These are phyloP conservation scores for Antitrichia curtipendula DNA, from an alignment of 225 moss, liverwort and hornwort genomes.

Conservation along the genomic window DNA sequence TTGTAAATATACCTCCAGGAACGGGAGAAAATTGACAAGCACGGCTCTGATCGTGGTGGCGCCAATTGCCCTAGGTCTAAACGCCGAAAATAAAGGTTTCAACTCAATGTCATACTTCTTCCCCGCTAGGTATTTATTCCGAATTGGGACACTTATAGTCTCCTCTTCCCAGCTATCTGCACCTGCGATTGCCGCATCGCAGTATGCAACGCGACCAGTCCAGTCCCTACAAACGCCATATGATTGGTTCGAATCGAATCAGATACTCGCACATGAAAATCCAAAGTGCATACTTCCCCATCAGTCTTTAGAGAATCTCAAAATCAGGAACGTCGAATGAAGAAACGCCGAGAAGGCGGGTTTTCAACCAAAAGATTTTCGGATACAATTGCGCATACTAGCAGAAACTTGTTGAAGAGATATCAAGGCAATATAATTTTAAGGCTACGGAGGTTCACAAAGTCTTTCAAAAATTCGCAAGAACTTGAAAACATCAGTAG, in stretches of 20 bases:
- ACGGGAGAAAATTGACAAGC: constrained; percentile 74
- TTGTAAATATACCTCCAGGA: constrained; percentile 89
- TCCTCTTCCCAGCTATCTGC: constrained; percentile 25
- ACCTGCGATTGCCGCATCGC: constrained; percentile 49
- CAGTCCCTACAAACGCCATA: constrained; percentile 52
- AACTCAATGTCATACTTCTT: constrained; percentile 84
- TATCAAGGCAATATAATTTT: background rate
- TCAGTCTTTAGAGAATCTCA: background rate
- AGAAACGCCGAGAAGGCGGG: background rate
- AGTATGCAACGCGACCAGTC: constrained; percentile 54
- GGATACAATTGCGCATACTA: background rate
- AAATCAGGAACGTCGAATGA: background rate
- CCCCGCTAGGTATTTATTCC: background rate
- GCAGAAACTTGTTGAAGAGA: background rate
- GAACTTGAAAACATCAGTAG: background rate
- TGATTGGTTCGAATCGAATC: background rate
- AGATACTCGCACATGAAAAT: background rate
- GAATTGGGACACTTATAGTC: background rate
- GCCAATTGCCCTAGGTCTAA: constrained; percentile 78
- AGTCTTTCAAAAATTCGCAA: background rate
- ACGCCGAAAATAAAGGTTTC: constrained; percentile 96
- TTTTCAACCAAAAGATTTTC: background rate
- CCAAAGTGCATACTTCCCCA: background rate
- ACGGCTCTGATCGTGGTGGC: constrained; percentile 78
- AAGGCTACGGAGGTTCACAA: background rate